phyloP scores from a whole-genome alignment of 106 monocot species.

The Dioscorea alata region DNA sequence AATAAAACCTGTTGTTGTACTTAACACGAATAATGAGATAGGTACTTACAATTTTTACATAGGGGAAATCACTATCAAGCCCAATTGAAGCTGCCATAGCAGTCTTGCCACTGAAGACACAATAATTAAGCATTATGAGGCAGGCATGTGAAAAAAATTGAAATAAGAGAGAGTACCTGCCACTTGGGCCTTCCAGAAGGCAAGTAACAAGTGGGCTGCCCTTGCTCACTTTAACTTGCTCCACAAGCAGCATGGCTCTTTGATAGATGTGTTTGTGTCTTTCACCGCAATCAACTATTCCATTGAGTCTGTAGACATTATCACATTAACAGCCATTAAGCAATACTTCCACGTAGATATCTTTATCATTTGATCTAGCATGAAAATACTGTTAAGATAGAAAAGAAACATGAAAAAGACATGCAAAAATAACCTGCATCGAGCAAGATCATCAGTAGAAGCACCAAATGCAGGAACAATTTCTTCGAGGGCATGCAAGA shows the following conservation, averaged over 20 bases:
- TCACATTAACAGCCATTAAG: no score
- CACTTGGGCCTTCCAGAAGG: slow-evolving; percentile 86
- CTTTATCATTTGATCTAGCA: neutral
- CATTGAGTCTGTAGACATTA: slow-evolving; percentile 59
- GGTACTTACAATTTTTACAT: slow-evolving; percentile 90
- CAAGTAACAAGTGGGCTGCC: slow-evolving; percentile 94
- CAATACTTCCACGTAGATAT: no score
- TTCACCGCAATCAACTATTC: slow-evolving; percentile 86
- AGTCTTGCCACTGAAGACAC: slow-evolving; percentile 73
- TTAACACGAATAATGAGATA: neutral
- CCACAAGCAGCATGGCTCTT: slow-evolving; percentile 80
- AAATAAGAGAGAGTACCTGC: slow-evolving; percentile 45
- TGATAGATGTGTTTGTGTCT: slow-evolving; percentile 71
- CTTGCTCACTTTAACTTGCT: slow-evolving; percentile 92
- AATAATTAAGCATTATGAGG: slow-evolving; percentile 9
- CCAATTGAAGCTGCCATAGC: slow-evolving; percentile 86
- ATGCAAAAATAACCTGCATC: slow-evolving; percentile 61
- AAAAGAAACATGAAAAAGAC: neutral
- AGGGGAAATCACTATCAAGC: slow-evolving; percentile 93
- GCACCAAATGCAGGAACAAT: slow-evolving; percentile 94
- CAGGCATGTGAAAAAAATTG: neutral
- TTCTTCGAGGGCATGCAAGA: slow-evolving; percentile 77
- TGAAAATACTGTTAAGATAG: neutral
- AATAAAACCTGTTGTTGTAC: no score
- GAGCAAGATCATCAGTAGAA: slow-evolving; percentile 84